A percentile compares a stretch with the other conserved stretches of the same genome.
Conservation (phyloP, 2,329 filamentous ascomycete genomes). For the Aspergillus awamori region DNA sequence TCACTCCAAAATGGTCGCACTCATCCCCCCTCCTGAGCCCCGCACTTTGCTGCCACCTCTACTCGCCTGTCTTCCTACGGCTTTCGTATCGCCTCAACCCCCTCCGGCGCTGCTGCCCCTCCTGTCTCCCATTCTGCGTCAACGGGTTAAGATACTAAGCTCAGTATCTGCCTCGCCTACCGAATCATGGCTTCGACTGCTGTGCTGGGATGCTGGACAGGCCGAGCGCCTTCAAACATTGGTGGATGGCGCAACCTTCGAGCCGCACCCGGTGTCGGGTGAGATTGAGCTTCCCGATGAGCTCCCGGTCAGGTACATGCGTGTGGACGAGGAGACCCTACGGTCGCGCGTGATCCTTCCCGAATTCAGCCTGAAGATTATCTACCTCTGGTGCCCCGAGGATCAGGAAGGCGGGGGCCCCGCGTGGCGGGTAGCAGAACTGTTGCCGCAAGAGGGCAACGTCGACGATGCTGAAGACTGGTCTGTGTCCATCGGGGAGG, state of each 20-base stretch:
- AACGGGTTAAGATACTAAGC: conserved; percentile 61
- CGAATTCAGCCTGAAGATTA: conserved; percentile 58
- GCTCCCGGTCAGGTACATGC: conserved; percentile 58
- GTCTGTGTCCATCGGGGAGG: conserved; percentile 58
- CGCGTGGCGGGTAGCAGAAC: conserved; percentile 63
- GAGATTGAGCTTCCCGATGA: conserved; percentile 65
- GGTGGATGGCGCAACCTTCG: conserved; percentile 58
- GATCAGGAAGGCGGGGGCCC: conserved; percentile 56
- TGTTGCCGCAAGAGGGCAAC: conserved; percentile 54
- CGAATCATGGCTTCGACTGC: conserved; percentile 60
- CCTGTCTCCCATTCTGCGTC: conserved; percentile 65
- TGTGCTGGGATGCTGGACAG: conserved; percentile 60
- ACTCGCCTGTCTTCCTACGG: conserved; percentile 64
- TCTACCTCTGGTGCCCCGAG: conserved; percentile 64
- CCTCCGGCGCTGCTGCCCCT: conserved; percentile 64
- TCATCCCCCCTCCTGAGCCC: conserved; percentile 58
- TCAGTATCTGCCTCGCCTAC: conserved; percentile 45
- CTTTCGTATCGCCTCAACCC: conserved; percentile 61
- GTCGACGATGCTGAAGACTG: conserved; percentile 56
- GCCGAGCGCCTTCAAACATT: conserved; percentile 57
- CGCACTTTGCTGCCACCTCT: conserved; percentile 63
- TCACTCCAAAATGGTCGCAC: conserved; percentile 52
- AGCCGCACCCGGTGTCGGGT: conserved; percentile 66
- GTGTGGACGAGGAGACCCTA: conserved; percentile 64
- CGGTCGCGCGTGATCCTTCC: conserved; percentile 57